Conservation (phyloP, 179 eudicot species). For the Silene coronaria region DNA sequence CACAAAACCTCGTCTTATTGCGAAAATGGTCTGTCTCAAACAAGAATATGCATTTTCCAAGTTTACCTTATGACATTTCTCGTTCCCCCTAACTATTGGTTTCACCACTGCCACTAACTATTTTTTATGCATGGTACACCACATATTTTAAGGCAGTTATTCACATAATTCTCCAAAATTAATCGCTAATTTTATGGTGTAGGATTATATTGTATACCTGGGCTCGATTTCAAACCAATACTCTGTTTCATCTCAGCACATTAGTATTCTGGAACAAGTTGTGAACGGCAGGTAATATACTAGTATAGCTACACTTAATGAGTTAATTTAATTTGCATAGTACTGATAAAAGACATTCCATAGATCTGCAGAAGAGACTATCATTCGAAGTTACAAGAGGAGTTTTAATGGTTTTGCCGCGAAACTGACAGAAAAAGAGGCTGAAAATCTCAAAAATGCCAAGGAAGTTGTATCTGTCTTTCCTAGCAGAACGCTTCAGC, state of each 20-base stretch:
- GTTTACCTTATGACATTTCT: too few relatives aligned
- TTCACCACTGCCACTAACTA: too few relatives aligned
- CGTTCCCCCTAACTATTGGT: too few relatives aligned
- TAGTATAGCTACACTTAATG: too few relatives aligned
- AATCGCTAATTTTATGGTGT: conserved; percentile 3
- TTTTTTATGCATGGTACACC: too few relatives aligned
- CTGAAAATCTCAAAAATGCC: conserved; percentile 7
- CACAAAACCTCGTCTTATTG: too few relatives aligned
- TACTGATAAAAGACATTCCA: too few relatives aligned
- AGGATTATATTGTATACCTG: conserved; percentile 30
- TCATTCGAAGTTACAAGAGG: conserved; percentile 3
- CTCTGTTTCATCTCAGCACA: conserved; percentile 22
- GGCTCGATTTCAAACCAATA: conserved; percentile 18
- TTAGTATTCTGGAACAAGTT: conserved; percentile 18
- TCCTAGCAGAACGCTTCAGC: conserved; percentile 39
- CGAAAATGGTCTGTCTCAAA: too few relatives aligned
- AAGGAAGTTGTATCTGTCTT: conserved; percentile 57
- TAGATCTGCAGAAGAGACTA: conserved; percentile 8
- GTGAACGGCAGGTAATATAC: conserved; percentile 15
- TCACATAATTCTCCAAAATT: too few relatives aligned
- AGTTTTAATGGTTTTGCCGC: conserved; percentile 19
- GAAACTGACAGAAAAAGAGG: conserved; percentile 4
- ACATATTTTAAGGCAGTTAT: too few relatives aligned
- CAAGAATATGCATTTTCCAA: too few relatives aligned
- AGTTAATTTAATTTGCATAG: neutral